Conservation (phyloP, 176 grass and related monocot species). For the Juncus inflexus region DNA sequence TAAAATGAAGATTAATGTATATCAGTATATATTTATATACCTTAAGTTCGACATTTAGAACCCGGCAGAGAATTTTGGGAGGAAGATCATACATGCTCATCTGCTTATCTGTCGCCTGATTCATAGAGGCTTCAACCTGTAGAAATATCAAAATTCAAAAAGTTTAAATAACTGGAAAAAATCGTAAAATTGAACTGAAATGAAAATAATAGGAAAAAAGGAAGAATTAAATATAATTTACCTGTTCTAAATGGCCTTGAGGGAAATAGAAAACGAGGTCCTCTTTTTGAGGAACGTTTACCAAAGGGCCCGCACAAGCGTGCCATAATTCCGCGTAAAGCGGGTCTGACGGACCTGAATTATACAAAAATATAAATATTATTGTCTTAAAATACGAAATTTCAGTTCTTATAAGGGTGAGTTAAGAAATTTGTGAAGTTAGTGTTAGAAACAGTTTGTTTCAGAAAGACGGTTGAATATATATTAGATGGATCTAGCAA, state of each 20-base stretch:
- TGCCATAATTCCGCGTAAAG: slow-evolving; percentile 87
- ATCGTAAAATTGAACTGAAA: neutral
- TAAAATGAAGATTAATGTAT: neutral
- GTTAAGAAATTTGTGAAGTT: slow-evolving; percentile 11
- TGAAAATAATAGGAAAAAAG: neutral
- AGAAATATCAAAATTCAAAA: neutral
- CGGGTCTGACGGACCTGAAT: slow-evolving; percentile 31
- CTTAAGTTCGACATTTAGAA: slow-evolving; percentile 88
- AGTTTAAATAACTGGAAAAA: neutral
- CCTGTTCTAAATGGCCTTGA: slow-evolving; percentile 97
- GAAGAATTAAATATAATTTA: slow-evolving; percentile 13
- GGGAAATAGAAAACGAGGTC: slow-evolving; percentile 97
- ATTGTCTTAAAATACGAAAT: neutral
- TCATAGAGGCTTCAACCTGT: slow-evolving; percentile 86
- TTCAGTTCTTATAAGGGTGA: neutral
- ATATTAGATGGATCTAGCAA: slow-evolving; percentile 6
- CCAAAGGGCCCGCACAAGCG: slow-evolving; percentile 83
- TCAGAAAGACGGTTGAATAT: neutral
- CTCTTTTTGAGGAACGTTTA: slow-evolving; percentile 50
- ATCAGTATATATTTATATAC: slow-evolving; percentile 15
- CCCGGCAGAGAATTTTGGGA: slow-evolving; percentile 79
- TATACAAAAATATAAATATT: neutral
- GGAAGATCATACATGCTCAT: slow-evolving; percentile 85
- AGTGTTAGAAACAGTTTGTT: neutral
- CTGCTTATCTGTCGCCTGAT: slow-evolving; percentile 63